A percentile compares a stretch with the other conserved stretches of the same genome.
These are phyloP conservation scores for Dactylellina sp. DNA, from an alignment of 2,329 filamentous ascomycete genomes.

Conservation along the genomic window DNA sequence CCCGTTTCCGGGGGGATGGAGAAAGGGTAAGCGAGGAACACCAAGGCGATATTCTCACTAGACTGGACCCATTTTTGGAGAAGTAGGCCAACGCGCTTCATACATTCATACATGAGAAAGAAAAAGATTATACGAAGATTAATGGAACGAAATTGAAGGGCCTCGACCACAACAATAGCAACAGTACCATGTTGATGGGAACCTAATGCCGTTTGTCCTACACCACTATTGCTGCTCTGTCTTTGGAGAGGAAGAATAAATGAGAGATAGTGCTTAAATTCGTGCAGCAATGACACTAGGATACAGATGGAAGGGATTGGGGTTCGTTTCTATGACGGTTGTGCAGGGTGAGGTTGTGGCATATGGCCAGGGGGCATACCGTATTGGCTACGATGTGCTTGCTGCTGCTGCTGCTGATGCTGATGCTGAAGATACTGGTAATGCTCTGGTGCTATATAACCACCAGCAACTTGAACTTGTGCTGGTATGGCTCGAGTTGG, in stretches of 20 bases:
- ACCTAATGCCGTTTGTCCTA: neutral
- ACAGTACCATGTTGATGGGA: neutral
- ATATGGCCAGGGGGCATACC: slow-evolving; percentile 81
- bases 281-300: slow-evolving; percentile 29
- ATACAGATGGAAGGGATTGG: neutral
- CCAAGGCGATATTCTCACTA: neutral
- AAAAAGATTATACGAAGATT: slow-evolving; percentile 37
- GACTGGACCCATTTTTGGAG: slow-evolving; percentile 16
- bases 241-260: neutral
- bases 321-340: slow-evolving; percentile 68
- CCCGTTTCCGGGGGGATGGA: neutral
- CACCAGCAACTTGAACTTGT: slow-evolving; percentile 72
- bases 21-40: neutral
- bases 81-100: slow-evolving; percentile 48
- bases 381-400: slow-evolving; percentile 63
- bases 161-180: neutral
- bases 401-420: slow-evolving; percentile 68
- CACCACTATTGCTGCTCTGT: neutral
- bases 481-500: slow-evolving; percentile 71
- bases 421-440: slow-evolving; percentile 73
- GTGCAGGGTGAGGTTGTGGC: slow-evolving; percentile 84
- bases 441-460: slow-evolving; percentile 75
- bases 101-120: slow-evolving; percentile 54
- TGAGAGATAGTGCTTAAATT: neutral
- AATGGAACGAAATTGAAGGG: slow-evolving; percentile 14